Percentiles rank a stretch among this genome's conserved stretches.
Evolutionary conservation across 2,329 filamentous ascomycete species (phyloP).

Genomic region (Balansia obtecta): DNA sequence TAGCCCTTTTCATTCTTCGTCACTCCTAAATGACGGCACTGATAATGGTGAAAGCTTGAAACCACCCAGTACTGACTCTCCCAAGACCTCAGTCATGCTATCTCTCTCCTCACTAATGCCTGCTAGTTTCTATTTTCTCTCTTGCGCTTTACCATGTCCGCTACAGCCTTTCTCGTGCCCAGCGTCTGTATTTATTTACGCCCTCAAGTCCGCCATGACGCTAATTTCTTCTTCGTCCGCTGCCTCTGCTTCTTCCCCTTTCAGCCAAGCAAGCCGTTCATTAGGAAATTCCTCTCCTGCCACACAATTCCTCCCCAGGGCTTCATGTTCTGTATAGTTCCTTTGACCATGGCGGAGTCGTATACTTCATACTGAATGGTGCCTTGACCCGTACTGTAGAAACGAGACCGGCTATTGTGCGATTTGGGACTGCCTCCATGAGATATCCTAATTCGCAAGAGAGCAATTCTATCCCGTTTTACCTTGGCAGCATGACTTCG

Average conservation of each 20-base stretch:
- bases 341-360: conserved; percentile 65
- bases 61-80: conserved; percentile 14
- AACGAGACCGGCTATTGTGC: conserved; percentile 54
- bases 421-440: conserved; percentile 55
- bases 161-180: conserved; percentile 95
- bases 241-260: conserved; percentile 57
- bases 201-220: conserved; percentile 90
- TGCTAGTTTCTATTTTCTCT: conserved; percentile 24
- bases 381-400: conserved; percentile 81
- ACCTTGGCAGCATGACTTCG: too few species aligned
- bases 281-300: conserved; percentile 73
- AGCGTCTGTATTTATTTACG: conserved; percentile 79
- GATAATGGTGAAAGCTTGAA: conserved; percentile 8
- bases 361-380: conserved; percentile 30
- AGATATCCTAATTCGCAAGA: conserved; percentile 75
- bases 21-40: conserved; percentile 54
- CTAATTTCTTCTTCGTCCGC: conserved; percentile 64
- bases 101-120: neutral
- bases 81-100: conserved; percentile 9
- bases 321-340: conserved; percentile 88
- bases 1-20: conserved; percentile 83
- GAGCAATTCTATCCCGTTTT: conserved; percentile 36
- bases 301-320: conserved; percentile 65
- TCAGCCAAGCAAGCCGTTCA: conserved; percentile 71
- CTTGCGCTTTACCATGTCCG: conserved; percentile 58